These are phyloP conservation scores for Nitzschia sp. DNA, from an alignment of 108 stramenopile genomes.

Conservation along the genomic window DNA sequence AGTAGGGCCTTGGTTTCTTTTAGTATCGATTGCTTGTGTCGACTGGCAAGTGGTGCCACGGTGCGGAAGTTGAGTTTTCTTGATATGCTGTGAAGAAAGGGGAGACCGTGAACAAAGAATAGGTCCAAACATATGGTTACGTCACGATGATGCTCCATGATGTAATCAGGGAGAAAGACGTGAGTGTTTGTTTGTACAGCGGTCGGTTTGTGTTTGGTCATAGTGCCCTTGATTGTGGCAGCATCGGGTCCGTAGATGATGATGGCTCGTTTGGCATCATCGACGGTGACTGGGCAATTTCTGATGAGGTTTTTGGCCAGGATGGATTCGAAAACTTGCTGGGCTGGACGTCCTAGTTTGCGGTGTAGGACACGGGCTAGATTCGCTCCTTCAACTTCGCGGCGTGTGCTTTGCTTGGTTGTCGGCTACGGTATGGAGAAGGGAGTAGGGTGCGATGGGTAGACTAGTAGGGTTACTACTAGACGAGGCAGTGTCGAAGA, in stretches of 20 bases:
- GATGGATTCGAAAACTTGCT: conserved; percentile 1
- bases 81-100: no score
- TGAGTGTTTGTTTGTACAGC: background rate
- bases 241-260: conserved; percentile 28
- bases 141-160: no score
- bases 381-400: conserved; percentile 15
- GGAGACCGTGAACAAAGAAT: no score
- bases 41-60: no score
- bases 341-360: conserved; percentile 12
- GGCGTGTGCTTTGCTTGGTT: conserved; percentile 1
- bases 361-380: conserved; percentile 6
- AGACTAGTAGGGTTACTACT: no score
- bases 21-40: no score
- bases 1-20: no score
- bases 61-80: no score
- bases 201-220: background rate
- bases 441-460: no score
- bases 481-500: no score
- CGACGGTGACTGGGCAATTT: conserved; percentile 29
- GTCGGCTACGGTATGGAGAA: conserved; percentile 6
- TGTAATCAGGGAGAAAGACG: no score
- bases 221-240: conserved; percentile 25
- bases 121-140: no score
- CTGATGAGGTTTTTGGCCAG: conserved; percentile 37
- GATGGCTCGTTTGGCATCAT: conserved; percentile 4